Conservation (phyloP, 2,329 filamentous ascomycete genomes). For the Grosmannia huntii region DNA sequence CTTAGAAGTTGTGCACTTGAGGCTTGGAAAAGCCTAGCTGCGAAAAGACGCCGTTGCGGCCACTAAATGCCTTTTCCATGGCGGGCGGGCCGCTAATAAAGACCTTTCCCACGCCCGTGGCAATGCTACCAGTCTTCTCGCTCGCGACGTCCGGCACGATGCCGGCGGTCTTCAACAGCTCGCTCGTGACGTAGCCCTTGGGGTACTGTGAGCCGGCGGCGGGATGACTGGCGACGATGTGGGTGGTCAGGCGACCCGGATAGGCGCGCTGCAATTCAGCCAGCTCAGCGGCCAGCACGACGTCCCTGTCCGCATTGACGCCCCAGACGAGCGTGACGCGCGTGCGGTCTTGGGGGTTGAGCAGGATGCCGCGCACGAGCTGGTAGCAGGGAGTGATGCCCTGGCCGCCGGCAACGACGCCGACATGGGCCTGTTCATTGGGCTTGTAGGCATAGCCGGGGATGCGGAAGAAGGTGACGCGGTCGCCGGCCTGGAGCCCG, state of each 20-base stretch:
- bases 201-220: slow-evolving; percentile 25
- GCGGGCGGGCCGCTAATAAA: slow-evolving; percentile 57
- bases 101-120: slow-evolving; percentile 33
- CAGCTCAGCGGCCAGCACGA: slow-evolving; percentile 44
- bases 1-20: slow-evolving; percentile 43
- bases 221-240: slow-evolving; percentile 44
- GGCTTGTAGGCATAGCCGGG: slow-evolving; percentile 41
- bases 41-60: slow-evolving; percentile 36
- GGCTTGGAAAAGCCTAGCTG: slow-evolving; percentile 44
- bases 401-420: slow-evolving; percentile 56
- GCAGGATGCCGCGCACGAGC: slow-evolving; percentile 47
- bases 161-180: slow-evolving; percentile 38
- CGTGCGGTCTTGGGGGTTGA: slow-evolving; percentile 48
- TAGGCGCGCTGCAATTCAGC: slow-evolving; percentile 33
- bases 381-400: slow-evolving; percentile 63
- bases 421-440: slow-evolving; percentile 37
- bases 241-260: slow-evolving; percentile 41
- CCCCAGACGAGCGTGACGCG: slow-evolving; percentile 53
- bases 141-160: slow-evolving; percentile 16
- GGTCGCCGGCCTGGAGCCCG: slow-evolving; percentile 48
- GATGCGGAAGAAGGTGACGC: slow-evolving; percentile 44
- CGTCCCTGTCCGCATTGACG: slow-evolving; percentile 50
- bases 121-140: slow-evolving; percentile 7
- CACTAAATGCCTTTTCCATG: slow-evolving; percentile 48
- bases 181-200: slow-evolving; percentile 45